Conservation (phyloP, 495 filamentous ascomycete species). For the Tuber umbilicatum region DNA sequence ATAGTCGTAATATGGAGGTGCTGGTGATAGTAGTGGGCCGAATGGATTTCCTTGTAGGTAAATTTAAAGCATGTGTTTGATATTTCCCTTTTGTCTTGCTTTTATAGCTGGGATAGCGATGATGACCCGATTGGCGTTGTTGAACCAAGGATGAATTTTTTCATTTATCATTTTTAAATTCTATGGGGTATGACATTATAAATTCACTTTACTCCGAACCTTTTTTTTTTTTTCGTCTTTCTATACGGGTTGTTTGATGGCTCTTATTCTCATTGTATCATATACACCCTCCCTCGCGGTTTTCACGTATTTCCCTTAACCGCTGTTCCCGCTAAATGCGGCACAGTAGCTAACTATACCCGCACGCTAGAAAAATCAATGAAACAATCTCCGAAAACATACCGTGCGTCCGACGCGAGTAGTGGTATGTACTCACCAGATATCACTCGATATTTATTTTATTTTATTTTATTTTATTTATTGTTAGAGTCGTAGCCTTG, state of each 20-base stretch:
- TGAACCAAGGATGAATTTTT: not conserved
- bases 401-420: not conserved
- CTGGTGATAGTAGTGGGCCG: not conserved
- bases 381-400: not conserved
- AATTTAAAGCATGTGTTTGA: not conserved
- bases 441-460: not conserved
- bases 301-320: not conserved
- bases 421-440: not conserved
- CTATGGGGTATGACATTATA: not conserved
- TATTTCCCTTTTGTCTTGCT: not conserved
- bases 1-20: not conserved
- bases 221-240: not conserved
- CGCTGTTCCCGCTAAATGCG: too few species aligned
- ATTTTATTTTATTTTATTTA: too few species aligned
- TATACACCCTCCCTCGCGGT: not conserved
- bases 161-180: not conserved
- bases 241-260: not conserved
- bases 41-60: not conserved
- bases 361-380: not conserved
- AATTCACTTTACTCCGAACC: not conserved
- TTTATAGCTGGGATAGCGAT: not conserved
- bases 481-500: too few species aligned
- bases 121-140: not conserved
- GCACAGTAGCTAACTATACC: not conserved
- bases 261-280: not conserved